A percentile compares a stretch with the other conserved stretches of the same genome.
Evolutionary conservation across 192 early-diverging fungal species (phyloP).

Genomic region (Podila horticola): DNA sequence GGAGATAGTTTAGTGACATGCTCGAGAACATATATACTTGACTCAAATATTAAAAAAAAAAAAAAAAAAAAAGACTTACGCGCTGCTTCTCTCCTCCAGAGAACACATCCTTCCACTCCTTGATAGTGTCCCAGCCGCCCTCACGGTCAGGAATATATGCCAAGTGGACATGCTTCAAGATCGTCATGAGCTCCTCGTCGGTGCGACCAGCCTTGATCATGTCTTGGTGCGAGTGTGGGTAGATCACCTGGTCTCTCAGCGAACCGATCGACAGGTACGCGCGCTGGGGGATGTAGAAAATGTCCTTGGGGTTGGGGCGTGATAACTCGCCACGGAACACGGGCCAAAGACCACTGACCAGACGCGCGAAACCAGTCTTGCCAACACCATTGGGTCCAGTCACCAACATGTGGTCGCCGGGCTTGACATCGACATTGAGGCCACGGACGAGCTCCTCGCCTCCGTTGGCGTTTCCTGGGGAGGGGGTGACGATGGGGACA

Average conservation of each 20-base stretch:
- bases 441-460: constrained; percentile 89
- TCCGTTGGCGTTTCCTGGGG: constrained; percentile 59
- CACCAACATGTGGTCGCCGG: constrained; percentile 92
- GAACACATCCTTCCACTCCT: constrained; percentile 93
- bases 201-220: constrained; percentile 78
- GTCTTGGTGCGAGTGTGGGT: constrained; percentile 89
- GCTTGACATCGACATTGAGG: constrained; percentile 80
- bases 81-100: constrained; percentile 97
- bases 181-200: constrained; percentile 82
- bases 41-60: background rate
- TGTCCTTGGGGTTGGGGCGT: constrained; percentile 79
- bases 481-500: constrained; percentile 92
- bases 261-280: constrained; percentile 95
- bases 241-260: constrained; percentile 97
- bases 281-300: constrained; percentile 99
- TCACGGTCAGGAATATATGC: constrained; percentile 83
- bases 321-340: constrained; percentile 79
- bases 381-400: constrained; percentile 96
- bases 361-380: constrained; percentile 93
- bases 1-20: constrained; percentile 1
- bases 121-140: constrained; percentile 90
- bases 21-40: too few species aligned
- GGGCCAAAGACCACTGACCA: constrained; percentile 95
- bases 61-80: constrained; percentile 47
- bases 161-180: constrained; percentile 89